Evolutionary conservation across 139 green algal genomes (phyloP).

Genomic region (Chlamydomonas sp.): DNA sequence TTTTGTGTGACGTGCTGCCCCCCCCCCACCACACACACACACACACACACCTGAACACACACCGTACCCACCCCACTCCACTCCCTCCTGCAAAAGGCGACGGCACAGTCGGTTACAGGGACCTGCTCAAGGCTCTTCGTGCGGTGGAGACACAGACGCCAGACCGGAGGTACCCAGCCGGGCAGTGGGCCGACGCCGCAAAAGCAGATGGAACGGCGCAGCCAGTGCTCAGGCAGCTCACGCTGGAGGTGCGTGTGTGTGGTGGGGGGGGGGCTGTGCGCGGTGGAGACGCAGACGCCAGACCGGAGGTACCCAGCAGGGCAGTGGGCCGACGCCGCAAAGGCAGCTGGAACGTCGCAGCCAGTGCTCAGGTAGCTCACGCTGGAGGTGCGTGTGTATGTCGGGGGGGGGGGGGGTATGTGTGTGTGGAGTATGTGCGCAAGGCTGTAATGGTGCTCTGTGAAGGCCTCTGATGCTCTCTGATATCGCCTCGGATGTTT

Average conservation of each 20-base stretch:
- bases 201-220: neutral
- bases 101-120: constrained; percentile 12
- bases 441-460: no score
- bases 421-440: no score
- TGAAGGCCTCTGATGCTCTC: no score
- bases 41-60: neutral
- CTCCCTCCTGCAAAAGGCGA: no score
- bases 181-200: neutral
- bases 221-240: neutral
- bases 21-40: no score
- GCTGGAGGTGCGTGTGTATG: neutral
- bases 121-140: constrained; percentile 12
- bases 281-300: constrained; percentile 24
- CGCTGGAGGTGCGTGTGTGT: neutral
- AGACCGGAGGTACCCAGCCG: constrained; percentile 16
- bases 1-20: no score
- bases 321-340: neutral
- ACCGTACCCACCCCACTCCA: neutral
- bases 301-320: constrained; percentile 17
- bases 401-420: no score
- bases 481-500: no score
- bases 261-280: constrained; percentile 12
- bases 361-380: neutral
- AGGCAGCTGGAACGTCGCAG: neutral
- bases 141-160: constrained; percentile 25